These are phyloP conservation scores for Lepidium sativum DNA, from an alignment of 345 rosid species.

Conservation along the genomic window DNA sequence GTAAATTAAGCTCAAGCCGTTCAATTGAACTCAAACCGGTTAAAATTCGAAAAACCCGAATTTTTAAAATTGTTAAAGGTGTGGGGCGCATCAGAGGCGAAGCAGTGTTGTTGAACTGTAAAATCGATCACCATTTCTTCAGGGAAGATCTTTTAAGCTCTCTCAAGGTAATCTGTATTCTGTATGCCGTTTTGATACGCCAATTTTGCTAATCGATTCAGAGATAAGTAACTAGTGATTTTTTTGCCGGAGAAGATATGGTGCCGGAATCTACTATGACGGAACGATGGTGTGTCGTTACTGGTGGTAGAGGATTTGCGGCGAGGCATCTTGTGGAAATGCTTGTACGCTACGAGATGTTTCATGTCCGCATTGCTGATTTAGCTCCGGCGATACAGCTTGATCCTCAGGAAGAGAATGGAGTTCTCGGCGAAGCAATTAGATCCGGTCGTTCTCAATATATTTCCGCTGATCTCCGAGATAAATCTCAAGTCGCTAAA, in stretches of 20 bases:
- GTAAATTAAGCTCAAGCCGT: too few species aligned
- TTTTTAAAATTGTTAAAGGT: neutral
- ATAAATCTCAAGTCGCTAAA: constrained; percentile 61
- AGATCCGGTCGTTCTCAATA: constrained; percentile 59
- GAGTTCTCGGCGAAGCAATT: constrained; percentile 58
- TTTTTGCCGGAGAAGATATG: constrained; percentile 16
- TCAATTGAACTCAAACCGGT: too few species aligned
- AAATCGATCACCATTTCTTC: neutral
- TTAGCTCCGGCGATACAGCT: constrained; percentile 50
- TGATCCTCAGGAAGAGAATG: constrained; percentile 47
- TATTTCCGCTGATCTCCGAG: constrained; percentile 63
- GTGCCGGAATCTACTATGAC: constrained; percentile 24
- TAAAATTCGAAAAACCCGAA: neutral
- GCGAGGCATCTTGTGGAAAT: constrained; percentile 88
- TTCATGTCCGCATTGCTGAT: constrained; percentile 67
- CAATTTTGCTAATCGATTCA: neutral
- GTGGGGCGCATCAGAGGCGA: neutral
- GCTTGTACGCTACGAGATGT: constrained; percentile 45
- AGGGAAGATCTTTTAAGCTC: neutral
- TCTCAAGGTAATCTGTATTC: neutral
- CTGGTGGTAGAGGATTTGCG: constrained; percentile 89
- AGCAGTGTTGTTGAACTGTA: neutral
- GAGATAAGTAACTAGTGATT: neutral
- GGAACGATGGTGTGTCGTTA: constrained; percentile 73
- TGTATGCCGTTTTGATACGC: neutral